Evolutionary conservation across 805 yeast genomes (phyloP), one percentile per base, ranked within the genome.

Genomic region (Blastobotrys muscicola): DNA sequence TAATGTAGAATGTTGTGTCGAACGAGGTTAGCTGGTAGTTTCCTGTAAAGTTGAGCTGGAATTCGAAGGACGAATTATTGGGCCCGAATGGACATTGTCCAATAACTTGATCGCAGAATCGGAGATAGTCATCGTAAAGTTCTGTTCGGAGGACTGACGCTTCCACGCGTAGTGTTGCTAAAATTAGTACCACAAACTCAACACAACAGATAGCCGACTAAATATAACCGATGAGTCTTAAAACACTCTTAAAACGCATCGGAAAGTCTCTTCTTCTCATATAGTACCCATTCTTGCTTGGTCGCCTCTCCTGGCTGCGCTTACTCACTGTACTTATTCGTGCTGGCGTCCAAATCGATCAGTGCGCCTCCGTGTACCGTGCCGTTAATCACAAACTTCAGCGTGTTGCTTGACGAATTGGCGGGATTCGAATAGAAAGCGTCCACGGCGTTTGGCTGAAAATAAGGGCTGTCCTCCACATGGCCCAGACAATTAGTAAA

Each of bases 51-150:
- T 41, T 41, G 38, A 47, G 46, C n/a, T 43, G 26, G 40, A 43
- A 48, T 7, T 38, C 14, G 37, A 57, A 52, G 9, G 53, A 23
- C 33, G 48, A 41, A 30, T 43, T 36, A 5, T 45, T 45, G 6
- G 58, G 52, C 8, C 51, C 51, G 10, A 57, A 47, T 7, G 64
- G 64, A 41, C 64, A 59, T 14, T 23, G 38, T n/a, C 41, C 43
- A n/a, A 38, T 45, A 3, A 45, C 51, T 10, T 20, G 36, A 9
- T 50, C 51, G 42, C 64, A 59, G 46, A 59, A 58, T 37, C 58
- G 50, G 4, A 45, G 36, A 40, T 51, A 59, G 26, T 46, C 29
- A 37, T 48, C 44, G 30, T 45, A 44, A 13, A 50, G 32, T 2
- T 35, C 35, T 44, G 46, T 53, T 42, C 52, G 53, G 33, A 58